Evolutionary conservation across 805 yeast genomes (phyloP).

Genomic region (Saturnispora besseyi): DNA sequence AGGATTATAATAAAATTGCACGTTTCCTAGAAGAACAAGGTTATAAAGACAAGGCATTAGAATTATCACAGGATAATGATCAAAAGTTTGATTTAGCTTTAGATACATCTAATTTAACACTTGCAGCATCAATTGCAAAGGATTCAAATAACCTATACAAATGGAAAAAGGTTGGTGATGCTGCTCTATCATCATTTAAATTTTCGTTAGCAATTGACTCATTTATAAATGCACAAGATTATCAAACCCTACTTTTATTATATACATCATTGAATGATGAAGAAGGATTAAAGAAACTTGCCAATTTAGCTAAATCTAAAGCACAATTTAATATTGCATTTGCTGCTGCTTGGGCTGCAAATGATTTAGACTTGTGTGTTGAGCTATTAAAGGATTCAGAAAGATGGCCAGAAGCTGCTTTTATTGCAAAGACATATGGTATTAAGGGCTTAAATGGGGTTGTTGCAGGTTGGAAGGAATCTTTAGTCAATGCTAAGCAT

Average conservation of each 20-base stretch:
- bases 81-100: constrained; percentile 88
- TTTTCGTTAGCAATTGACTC: constrained; percentile 72
- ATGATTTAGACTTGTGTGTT: constrained; percentile 56
- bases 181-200: constrained; percentile 71
- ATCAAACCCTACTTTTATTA: constrained; percentile 70
- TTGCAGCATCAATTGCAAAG: constrained; percentile 62
- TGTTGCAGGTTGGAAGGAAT: constrained; percentile 60
- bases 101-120: constrained; percentile 56
- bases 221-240: constrained; percentile 70
- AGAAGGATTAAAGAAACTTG: constrained; percentile 51
- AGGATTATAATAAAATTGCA: constrained; percentile 69
- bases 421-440: constrained; percentile 65
- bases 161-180: constrained; percentile 91
- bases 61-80: constrained; percentile 77
- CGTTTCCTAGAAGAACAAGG: constrained; percentile 94
- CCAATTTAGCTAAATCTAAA: constrained; percentile 52
- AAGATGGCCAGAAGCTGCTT: constrained; percentile 75
- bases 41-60: constrained; percentile 69
- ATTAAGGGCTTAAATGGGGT: constrained; percentile 33
- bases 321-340: constrained; percentile 89
- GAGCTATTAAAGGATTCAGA: constrained; percentile 58
- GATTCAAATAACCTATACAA: constrained; percentile 51
- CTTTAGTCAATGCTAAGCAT: constrained; percentile 44
- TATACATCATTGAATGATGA: constrained; percentile 74
- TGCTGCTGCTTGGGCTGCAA: constrained; percentile 82